These are phyloP conservation scores for Crotalaria pallida DNA, from an alignment of 306 rosid genomes.

Conservation along the genomic window DNA sequence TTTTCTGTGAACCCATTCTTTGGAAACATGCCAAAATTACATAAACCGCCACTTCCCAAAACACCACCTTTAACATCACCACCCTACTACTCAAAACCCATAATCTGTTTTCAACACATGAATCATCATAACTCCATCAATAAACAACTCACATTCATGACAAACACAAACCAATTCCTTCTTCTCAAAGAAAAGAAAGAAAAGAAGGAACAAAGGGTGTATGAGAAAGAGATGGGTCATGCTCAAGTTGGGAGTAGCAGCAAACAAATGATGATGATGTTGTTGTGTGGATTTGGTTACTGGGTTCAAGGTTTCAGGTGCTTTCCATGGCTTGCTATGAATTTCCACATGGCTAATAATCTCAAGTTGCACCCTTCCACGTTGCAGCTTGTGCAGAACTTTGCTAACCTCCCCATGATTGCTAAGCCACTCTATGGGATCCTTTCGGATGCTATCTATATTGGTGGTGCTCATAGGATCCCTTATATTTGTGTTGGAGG, in stretches of 20 bases:
- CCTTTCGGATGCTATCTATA: conserved; percentile 66
- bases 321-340: conserved; percentile 89
- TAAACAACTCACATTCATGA: conserved; percentile 16
- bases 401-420: conserved; percentile 79
- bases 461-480: conserved; percentile 72
- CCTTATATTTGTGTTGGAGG: conserved; percentile 85
- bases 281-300: conserved; percentile 79
- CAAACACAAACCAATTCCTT: conserved; percentile 13
- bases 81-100: background rate
- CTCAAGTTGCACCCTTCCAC: conserved; percentile 59
- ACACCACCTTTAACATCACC: conserved; percentile 8
- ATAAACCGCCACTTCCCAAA: background rate
- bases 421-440: conserved; percentile 86
- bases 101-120: conserved; percentile 27
- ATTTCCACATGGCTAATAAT: conserved; percentile 66
- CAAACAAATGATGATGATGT: conserved; percentile 45
- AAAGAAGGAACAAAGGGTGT: background rate
- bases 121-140: conserved; percentile 21
- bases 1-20: conserved; percentile 26
- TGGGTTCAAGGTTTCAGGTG: conserved; percentile 92
- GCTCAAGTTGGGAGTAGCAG: conserved; percentile 26
- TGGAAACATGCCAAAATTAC: conserved; percentile 6
- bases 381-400: conserved; percentile 74
- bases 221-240: conserved; percentile 24
- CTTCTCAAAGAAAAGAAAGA: background rate